Base-by-base conservation (phyloP, 148 eudicot species). In the Fallopia convolvulus region DNA sequence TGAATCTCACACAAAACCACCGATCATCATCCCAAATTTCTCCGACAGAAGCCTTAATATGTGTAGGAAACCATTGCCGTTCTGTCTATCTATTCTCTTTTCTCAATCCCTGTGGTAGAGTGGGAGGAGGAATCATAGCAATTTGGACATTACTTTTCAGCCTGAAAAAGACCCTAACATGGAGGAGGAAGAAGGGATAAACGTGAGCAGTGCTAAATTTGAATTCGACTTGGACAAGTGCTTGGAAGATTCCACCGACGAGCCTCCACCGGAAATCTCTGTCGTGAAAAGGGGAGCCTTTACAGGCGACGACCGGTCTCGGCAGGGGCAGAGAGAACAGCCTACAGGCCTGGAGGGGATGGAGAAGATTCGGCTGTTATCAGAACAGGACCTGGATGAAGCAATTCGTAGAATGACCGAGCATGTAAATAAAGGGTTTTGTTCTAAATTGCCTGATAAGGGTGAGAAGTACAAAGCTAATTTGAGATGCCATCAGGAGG, bases 401-500 rank as follows among this genome's bases (percentile, higher is more conserved):
- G 44, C 72, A 4, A 66, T 66, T 66, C 72, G 9, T 3, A 66
- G 72, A 66, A 66, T 66, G n/a, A 66, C 41, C 3, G 21, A 3
- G 10, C 7, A 66, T 13, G n/a, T 66, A 10, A 33, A 17, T 2
- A 42, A 17, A 13, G 70, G 72, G 14, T 14, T 66, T 14, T 66
- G 72, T 36, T 66, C 72, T 17, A 72, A 44, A 48, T 72, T 72
- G 53, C 75, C 75, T 20, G 75, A 72, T 44, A 72, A 72, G 32
- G 75, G 75, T 20, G 75, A 3, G 18, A 72, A 72, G 52, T 42
- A 40, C 75, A 42, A 42, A 42, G 75, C 75, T 72, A 72, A 44
- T 72, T 48, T 72, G 33, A 72, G 41, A 52, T 21, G 26, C 18
- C 44, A 44, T 48, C 52, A n/a, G 33, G 53, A 72, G 55, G 75